Conservation (phyloP, 805 yeast species). For the Yueomyces sinensis region DNA sequence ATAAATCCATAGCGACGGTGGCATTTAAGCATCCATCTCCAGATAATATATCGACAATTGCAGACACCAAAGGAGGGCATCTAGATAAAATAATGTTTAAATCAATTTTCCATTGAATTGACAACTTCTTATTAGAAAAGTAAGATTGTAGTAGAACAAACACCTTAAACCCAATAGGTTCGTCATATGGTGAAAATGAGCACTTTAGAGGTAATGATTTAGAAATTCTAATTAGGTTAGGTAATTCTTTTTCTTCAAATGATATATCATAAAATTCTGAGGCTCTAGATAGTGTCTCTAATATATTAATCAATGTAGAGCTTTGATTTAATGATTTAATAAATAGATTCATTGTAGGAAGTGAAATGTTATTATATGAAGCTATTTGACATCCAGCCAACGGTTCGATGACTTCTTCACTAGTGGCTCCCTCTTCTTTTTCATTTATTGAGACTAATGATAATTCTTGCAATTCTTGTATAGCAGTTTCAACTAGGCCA, state of each 20-base stretch:
- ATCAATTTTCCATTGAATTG: conserved; percentile 50
- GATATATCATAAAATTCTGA: conserved; percentile 60
- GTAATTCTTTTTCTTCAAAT: conserved; percentile 47
- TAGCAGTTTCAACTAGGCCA: conserved; percentile 60
- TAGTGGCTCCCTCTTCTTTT: conserved; percentile 14
- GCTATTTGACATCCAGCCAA: conserved; percentile 63
- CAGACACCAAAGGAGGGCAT: conserved; percentile 41
- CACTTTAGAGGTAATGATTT: conserved; percentile 51
- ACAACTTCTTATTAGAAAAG: conserved; percentile 49
- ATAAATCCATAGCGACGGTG: conserved; percentile 68
- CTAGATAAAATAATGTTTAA: conserved; percentile 37
- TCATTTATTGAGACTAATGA: conserved; percentile 44
- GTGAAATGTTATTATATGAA: conserved; percentile 55
- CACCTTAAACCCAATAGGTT: conserved; percentile 51
- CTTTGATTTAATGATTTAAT: conserved; percentile 35
- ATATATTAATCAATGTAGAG: conserved; percentile 44
- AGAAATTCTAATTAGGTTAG: conserved; percentile 35
- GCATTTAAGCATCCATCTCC: conserved; percentile 74
- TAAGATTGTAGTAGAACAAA: conserved; percentile 73
- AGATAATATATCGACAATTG: conserved; percentile 63
- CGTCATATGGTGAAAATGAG: conserved; percentile 16
- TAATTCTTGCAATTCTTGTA: conserved; percentile 49
- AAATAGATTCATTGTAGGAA: conserved; percentile 53
- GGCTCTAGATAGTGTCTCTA: conserved; percentile 56
- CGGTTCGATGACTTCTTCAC: conserved; percentile 37